A percentile compares a stretch with the other conserved stretches of the same genome.
Conservation (phyloP, 1,139 yeast species). For the Taphrina betulina region DNA sequence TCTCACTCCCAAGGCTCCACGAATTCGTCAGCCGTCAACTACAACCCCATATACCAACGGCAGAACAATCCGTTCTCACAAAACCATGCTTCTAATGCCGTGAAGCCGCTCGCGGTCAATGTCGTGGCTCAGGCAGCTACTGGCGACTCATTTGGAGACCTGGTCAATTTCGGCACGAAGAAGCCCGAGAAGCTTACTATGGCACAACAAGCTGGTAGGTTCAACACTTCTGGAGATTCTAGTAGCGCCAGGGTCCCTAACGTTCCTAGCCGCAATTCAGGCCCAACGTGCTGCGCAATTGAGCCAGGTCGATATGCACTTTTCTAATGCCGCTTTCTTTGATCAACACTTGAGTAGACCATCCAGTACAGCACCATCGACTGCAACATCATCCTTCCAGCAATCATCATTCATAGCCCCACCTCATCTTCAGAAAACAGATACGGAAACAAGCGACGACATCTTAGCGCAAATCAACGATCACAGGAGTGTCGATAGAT, state of each 20-base stretch:
- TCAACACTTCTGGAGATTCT: not conserved
- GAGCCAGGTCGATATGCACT: not conserved
- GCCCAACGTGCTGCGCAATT: constrained; percentile 3
- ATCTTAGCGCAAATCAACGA: constrained; percentile 26
- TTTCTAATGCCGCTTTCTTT: not conserved
- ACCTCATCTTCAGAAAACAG: constrained; percentile 3
- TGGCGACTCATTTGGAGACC: constrained; percentile 16
- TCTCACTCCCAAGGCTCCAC: not conserved
- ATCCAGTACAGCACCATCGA: constrained; percentile 2
- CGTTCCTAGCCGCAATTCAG: constrained; percentile 11
- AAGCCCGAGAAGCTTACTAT: not conserved
- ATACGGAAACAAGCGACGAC: constrained; percentile 29
- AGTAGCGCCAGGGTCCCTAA: not conserved
- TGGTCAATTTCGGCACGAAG: constrained; percentile 16
- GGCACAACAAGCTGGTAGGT: constrained; percentile 17
- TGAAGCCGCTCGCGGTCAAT: too few relatives aligned
- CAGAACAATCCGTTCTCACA: constrained; percentile 20
- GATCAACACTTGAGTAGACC: constrained; percentile 12
- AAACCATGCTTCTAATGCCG: not conserved
- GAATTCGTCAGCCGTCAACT: not conserved
- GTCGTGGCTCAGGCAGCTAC: too few relatives aligned
- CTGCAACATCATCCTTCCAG: not conserved
- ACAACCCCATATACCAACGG: constrained; percentile 6
- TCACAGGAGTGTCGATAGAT: constrained; percentile 13
- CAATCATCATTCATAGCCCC: not conserved